A percentile compares a stretch with the other conserved stretches of the same genome.
These are phyloP conservation scores for Suillus subluteus DNA, from an alignment of 768 basidiomycete species.

Conservation along the genomic window DNA sequence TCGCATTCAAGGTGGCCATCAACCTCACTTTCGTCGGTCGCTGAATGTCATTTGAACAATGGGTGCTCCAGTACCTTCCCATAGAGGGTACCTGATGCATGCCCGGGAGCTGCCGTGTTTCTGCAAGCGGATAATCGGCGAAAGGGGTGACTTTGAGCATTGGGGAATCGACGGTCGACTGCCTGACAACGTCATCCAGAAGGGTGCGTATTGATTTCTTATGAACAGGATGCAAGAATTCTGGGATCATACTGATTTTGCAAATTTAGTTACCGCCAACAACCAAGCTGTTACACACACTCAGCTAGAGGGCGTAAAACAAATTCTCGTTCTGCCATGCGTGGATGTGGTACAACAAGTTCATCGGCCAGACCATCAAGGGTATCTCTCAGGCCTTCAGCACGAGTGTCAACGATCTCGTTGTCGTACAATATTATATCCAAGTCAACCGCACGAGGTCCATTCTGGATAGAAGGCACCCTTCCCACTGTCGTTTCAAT, in stretches of 20 bases:
- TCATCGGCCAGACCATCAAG: conserved; percentile 64
- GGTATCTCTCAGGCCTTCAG: conserved; percentile 36
- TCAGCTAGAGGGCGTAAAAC: conserved; percentile 87
- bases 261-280: conserved; percentile 4
- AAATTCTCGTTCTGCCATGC: conserved; percentile 86
- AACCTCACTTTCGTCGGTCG: conserved; percentile 55
- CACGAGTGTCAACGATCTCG: conserved; percentile 59
- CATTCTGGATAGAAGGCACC: conserved; percentile 76
- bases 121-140: conserved; percentile 52
- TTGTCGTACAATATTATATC: conserved; percentile 83
- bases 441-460: conserved; percentile 88
- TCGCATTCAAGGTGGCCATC: conserved; percentile 93
- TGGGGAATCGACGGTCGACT: conserved; percentile 39
- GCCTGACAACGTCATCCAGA: conserved; percentile 43
- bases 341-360: conserved; percentile 84
- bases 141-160: conserved; percentile 82
- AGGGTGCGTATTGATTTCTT: conserved; percentile 51
- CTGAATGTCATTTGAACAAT: conserved; percentile 20
- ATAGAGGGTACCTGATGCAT: conserved; percentile 24
- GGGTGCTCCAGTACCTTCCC: conserved; percentile 27
- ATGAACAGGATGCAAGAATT: conserved; percentile 65
- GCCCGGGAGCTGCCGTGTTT: conserved; percentile 16
- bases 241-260: conserved; percentile 73
- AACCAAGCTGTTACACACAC: conserved; percentile 47
- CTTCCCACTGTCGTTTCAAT: conserved; percentile 81